Evolutionary conservation across 2,329 filamentous ascomycete genomes (phyloP).

Genomic region (Knoxdaviesia proteae): DNA sequence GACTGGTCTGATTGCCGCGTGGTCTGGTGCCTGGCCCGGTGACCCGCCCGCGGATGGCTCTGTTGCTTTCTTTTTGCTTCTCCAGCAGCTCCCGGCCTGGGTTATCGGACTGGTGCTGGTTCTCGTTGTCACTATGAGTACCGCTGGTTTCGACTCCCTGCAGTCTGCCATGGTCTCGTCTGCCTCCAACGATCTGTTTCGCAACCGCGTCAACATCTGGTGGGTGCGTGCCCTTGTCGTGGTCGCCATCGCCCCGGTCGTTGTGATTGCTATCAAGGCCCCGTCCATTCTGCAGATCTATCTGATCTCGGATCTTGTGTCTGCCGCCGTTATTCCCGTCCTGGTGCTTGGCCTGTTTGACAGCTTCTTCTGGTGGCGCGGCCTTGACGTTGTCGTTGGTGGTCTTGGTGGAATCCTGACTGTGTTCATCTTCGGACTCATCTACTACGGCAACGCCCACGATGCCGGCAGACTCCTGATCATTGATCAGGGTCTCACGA

Average conservation of each 20-base stretch:
- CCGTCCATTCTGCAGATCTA: conserved; percentile 64
- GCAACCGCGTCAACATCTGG: conserved; percentile 61
- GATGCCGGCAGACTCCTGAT: conserved; percentile 48
- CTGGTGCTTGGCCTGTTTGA: conserved; percentile 52
- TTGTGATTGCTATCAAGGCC: conserved; percentile 53
- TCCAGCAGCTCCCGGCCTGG: conserved; percentile 54
- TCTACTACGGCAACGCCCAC: conserved; percentile 51
- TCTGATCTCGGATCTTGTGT: conserved; percentile 62
- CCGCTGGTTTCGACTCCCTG: conserved; percentile 59
- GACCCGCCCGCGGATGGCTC: conserved; percentile 35
- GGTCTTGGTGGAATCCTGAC: conserved; percentile 58
- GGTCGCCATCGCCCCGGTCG: conserved; percentile 50
- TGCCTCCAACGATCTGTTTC: conserved; percentile 66
- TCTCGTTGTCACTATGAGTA: conserved; percentile 59
- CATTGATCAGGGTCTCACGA: conserved; percentile 53
- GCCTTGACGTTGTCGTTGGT: conserved; percentile 61
- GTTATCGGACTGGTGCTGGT: conserved; percentile 66
- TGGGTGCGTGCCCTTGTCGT: conserved; percentile 50
- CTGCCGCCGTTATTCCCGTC: conserved; percentile 54
- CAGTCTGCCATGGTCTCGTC: conserved; percentile 75
- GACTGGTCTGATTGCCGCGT: conserved; percentile 55
- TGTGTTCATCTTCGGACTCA: conserved; percentile 61
- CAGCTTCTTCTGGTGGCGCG: conserved; percentile 55
- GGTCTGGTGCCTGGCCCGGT: conserved; percentile 53
- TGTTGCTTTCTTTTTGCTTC: conserved; percentile 54